Percentiles rank a stretch among this genome's conserved stretches.
These are phyloP conservation scores for Salisapilia sapeloensis DNA, from an alignment of 352 stramenopile species.

Conservation along the genomic window DNA sequence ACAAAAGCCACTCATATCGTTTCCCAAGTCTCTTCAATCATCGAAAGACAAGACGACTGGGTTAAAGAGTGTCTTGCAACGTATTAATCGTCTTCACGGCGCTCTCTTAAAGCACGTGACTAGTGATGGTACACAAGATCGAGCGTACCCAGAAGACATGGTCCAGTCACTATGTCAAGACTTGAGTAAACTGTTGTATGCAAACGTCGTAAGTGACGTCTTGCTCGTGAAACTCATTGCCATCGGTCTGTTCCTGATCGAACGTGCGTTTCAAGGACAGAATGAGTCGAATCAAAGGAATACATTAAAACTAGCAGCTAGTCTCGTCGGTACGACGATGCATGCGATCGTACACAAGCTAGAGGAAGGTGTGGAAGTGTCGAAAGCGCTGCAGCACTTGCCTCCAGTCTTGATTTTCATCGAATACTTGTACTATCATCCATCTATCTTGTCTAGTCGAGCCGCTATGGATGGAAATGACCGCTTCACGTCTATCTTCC, in stretches of 20 bases:
- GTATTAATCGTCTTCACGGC: slow-evolving; percentile 73
- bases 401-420: too few relatives aligned
- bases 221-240: slow-evolving; percentile 63
- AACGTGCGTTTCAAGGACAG: slow-evolving; percentile 11
- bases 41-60: slow-evolving; percentile 68
- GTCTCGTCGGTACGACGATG: too few relatives aligned
- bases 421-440: slow-evolving; percentile 13
- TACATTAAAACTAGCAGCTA: too few relatives aligned
- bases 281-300: too few relatives aligned
- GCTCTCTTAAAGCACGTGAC: slow-evolving; percentile 54
- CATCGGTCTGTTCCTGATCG: slow-evolving; percentile 64
- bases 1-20: slow-evolving; percentile 37
- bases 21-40: too few relatives aligned
- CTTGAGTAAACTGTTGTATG: slow-evolving; percentile 26
- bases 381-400: too few relatives aligned
- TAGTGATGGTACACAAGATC: slow-evolving; percentile 2
- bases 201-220: slow-evolving; percentile 46
- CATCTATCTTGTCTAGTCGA: background rate
- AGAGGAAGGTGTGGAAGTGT: too few relatives aligned
- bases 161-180: slow-evolving; percentile 44
- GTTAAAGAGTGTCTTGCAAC: slow-evolving; percentile 79
- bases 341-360: too few relatives aligned
- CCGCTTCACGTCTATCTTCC: too few relatives aligned
- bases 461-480: too few relatives aligned
- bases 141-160: slow-evolving; percentile 47